Evolutionary conservation across 1,284 basidiomycete genomes (phyloP).

Genomic region (Austropuccinia psidii): DNA sequence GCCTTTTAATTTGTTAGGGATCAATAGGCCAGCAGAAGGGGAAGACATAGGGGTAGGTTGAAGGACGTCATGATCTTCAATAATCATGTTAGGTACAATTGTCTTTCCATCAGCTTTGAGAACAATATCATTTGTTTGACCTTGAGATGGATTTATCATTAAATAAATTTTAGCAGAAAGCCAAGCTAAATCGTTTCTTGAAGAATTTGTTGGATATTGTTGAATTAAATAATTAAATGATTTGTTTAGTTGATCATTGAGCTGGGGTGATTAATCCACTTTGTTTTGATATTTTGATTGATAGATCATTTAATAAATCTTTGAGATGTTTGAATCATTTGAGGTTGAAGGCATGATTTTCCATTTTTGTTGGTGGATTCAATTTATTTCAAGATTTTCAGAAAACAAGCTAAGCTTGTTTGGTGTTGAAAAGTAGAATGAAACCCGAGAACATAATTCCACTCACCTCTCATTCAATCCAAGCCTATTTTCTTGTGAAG

Average conservation of each 20-base stretch:
- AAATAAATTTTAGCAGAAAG: conserved; percentile 8
- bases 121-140: conserved; percentile 18
- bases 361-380: too few species aligned
- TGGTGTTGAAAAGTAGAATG: too few species aligned
- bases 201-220: conserved; percentile 37
- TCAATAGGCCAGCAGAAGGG: conserved; percentile 37
- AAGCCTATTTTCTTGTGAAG: too few species aligned
- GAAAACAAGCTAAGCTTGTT: too few species aligned
- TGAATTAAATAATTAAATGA: conserved; percentile 42
- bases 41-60: conserved; percentile 16
- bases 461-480: too few species aligned
- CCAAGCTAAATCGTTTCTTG: conserved; percentile 14
- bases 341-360: too few species aligned
- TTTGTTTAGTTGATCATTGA: conserved; percentile 41
- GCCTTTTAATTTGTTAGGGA: conserved; percentile 7
- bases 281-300: conserved; percentile 18
- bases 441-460: too few species aligned
- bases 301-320: conserved; percentile 15
- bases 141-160: conserved; percentile 19
- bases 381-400: too few species aligned
- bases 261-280: conserved; percentile 38
- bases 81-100: conserved; percentile 21
- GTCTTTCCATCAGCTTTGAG: not conserved
- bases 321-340: too few species aligned
- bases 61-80: conserved; percentile 25